A percentile compares a stretch with the other conserved stretches of the same genome.
phyloP scores from a whole-genome alignment of 2,329 filamentous ascomycete species.

The Aspergillus intermedius region DNA sequence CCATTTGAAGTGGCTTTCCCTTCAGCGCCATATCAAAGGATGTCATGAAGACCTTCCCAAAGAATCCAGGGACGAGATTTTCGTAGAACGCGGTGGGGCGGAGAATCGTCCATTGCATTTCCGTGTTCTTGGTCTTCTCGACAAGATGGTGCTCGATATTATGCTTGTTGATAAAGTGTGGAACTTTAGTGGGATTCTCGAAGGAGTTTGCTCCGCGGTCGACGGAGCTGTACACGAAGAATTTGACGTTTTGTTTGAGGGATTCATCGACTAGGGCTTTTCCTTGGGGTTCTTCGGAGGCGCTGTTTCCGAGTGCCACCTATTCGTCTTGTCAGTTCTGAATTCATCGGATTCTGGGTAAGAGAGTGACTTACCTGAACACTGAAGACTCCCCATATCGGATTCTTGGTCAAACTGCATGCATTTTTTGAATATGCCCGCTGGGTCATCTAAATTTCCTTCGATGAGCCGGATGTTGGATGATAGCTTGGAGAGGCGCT shows the following conservation, averaged over 20 bases:
- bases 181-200: slow-evolving; percentile 49
- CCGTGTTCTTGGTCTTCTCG: slow-evolving; percentile 35
- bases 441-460: slow-evolving; percentile 50
- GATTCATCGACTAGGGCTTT: slow-evolving; percentile 54
- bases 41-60: slow-evolving; percentile 45
- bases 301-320: slow-evolving; percentile 6
- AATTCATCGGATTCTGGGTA: neutral
- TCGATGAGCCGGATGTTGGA: slow-evolving; percentile 50
- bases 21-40: slow-evolving; percentile 35
- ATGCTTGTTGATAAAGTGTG: slow-evolving; percentile 58
- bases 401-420: slow-evolving; percentile 24
- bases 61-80: slow-evolving; percentile 43
- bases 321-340: neutral
- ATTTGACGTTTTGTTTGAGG: slow-evolving; percentile 48
- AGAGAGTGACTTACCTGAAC: slow-evolving; percentile 45
- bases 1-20: slow-evolving; percentile 39
- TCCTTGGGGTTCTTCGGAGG: slow-evolving; percentile 49
- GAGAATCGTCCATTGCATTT: slow-evolving; percentile 56
- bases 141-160: slow-evolving; percentile 58
- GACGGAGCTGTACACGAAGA: slow-evolving; percentile 59
- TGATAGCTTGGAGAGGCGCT: slow-evolving; percentile 42
- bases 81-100: slow-evolving; percentile 60
- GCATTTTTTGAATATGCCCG: slow-evolving; percentile 46
- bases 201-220: slow-evolving; percentile 56
- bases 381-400: slow-evolving; percentile 56